Evolutionary conservation across 805 yeast genomes (phyloP), one percentile per base, ranked within the genome.

Genomic region (Ogataea saltuana): DNA sequence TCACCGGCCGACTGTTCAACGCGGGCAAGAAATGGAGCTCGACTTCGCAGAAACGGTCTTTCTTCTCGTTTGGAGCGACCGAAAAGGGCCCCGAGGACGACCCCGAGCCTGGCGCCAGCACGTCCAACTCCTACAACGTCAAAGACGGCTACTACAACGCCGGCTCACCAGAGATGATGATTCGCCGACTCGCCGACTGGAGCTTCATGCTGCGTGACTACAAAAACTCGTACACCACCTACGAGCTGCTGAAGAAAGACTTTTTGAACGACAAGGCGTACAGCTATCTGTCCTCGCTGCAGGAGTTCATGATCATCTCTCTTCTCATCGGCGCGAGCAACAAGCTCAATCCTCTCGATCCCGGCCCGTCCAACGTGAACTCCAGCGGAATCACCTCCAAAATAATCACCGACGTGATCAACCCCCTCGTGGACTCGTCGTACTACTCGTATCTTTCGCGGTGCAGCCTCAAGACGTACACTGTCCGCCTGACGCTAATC

Each of bases 151-250:
- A 70, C 52, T 89, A 88, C 58, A 65, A 76, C 32, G 76, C 79
- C 9, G 69, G 76, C 2, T 70, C 88, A 0, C 74, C 82, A 1
- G 97, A 88, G 54, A 85, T 87, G 58, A 72, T 78, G 32, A 72
- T 89, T 20, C 71, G 98, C 39, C 84, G 85, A 58, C 68, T 91
- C 20, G 98, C 95, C 0, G 99, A 93, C 61, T 88, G 95, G 88
- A 81, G 89, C 6, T 80, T 91, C 56, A 87, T 93, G 81, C 65
- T 90, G n/a, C 77, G 89, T 27, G 97, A 93, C 67, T 91, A 85
- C 70, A 82, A 83, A 60, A 81, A 79, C 45, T 93, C 97, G 3
- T 83, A 85, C 56, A 71, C 85, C 1, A 85, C 88, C 1, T 91
- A 91, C 60, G 98, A 91, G 46, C 61, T 87, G 39, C 72, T 88